These are phyloP conservation scores for Petrea volubilis DNA, from an alignment of 257 asterid species.

Conservation along the genomic window DNA sequence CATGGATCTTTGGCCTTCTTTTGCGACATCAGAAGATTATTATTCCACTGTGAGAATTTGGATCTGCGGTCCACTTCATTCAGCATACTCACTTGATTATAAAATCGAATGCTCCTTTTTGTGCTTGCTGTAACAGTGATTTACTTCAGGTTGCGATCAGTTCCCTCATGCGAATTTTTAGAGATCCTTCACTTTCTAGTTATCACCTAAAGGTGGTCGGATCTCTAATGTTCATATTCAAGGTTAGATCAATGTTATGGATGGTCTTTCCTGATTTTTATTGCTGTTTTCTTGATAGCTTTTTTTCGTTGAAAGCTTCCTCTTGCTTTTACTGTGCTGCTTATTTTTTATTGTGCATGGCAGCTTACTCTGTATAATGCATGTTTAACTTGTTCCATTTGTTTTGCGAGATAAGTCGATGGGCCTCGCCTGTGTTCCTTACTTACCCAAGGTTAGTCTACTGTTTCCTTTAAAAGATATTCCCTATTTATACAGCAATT, in stretches of 20 bases:
- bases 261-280: neutral
- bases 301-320: neutral
- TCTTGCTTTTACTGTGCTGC: constrained; percentile 16
- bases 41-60: constrained; percentile 78
- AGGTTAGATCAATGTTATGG: constrained; percentile 53
- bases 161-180: constrained; percentile 93
- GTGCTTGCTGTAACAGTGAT: constrained; percentile 22
- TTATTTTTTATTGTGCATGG: constrained; percentile 10
- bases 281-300: neutral
- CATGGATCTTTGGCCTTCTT: constrained; percentile 98
- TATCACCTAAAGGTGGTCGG: constrained; percentile 97
- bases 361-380: constrained; percentile 16
- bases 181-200: constrained; percentile 97
- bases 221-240: constrained; percentile 97
- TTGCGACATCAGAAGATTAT: constrained; percentile 97
- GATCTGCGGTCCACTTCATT: constrained; percentile 27
- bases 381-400: constrained; percentile 27
- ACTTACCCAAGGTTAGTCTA: constrained; percentile 94
- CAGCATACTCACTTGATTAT: constrained; percentile 1
- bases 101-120: constrained; percentile 13
- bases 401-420: constrained; percentile 72
- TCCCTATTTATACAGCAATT: neutral
- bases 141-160: constrained; percentile 89
- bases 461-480: constrained; percentile 1
- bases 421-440: constrained; percentile 99